phyloP scores from a whole-genome alignment of 257 asterid species.

The Avicennia marina region DNA sequence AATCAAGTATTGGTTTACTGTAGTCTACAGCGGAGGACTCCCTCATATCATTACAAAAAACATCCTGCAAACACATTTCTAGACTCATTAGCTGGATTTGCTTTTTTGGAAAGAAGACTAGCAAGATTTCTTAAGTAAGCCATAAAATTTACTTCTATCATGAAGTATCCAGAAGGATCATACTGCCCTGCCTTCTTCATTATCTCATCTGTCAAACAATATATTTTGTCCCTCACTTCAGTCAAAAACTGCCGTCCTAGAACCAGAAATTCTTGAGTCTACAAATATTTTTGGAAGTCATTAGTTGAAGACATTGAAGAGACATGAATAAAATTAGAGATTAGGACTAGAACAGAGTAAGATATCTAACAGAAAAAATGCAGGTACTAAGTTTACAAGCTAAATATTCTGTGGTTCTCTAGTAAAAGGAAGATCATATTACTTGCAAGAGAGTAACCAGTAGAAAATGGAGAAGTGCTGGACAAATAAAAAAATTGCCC shows the following conservation, averaged over 20 bases:
- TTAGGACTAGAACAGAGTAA: constrained; percentile 1
- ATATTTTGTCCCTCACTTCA: constrained; percentile 73
- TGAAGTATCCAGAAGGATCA: constrained; percentile 88
- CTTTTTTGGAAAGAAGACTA: not conserved
- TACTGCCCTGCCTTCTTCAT: constrained; percentile 57
- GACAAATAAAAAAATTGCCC: not conserved
- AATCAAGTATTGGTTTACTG: constrained; percentile 67
- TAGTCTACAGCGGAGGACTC: constrained; percentile 54
- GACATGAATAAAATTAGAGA: not conserved
- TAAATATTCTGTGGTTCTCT: not conserved
- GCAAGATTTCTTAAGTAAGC: constrained; percentile 2
- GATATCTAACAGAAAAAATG: constrained; percentile 2
- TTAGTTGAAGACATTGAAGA: constrained; percentile 16
- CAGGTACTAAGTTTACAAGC: not conserved
- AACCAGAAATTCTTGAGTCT: constrained; percentile 86
- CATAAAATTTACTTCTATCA: constrained; percentile 63
- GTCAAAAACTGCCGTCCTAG: constrained; percentile 83
- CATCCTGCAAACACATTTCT: constrained; percentile 45
- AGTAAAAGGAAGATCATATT: not conserved
- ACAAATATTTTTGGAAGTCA: constrained; percentile 20
- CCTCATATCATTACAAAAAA: constrained; percentile 75
- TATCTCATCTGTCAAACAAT: constrained; percentile 75
- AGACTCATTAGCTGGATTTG: constrained; percentile 7
- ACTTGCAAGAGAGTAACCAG: not conserved
- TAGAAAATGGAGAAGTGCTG: not conserved